Conservation (phyloP, 2,329 filamentous ascomycete genomes). For the Sclerotinia nivalis region DNA sequence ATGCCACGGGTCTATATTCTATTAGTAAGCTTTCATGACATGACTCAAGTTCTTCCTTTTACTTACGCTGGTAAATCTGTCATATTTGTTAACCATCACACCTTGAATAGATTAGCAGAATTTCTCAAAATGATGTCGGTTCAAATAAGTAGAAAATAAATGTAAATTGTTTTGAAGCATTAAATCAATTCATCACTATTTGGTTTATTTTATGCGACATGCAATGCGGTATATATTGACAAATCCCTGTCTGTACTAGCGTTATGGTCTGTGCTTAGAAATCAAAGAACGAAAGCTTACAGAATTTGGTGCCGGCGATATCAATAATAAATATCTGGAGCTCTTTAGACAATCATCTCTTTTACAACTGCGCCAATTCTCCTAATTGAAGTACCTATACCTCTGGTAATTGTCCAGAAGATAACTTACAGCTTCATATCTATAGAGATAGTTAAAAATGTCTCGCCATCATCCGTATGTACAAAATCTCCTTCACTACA, state of each 20-base stretch:
- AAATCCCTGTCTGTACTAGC: conserved; percentile 16
- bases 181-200: neutral
- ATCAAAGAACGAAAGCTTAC: conserved; percentile 24
- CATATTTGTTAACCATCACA: conserved; percentile 11
- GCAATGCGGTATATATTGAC: conserved; percentile 1
- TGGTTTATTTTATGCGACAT: neutral
- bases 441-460: conserved; percentile 30
- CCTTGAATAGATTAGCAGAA: conserved; percentile 16
- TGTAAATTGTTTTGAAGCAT: neutral
- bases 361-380: neutral
- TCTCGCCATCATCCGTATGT: conserved; percentile 66
- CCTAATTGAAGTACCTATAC: neutral
- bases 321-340: conserved; percentile 8
- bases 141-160: conserved; percentile 5
- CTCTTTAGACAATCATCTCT: neutral
- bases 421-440: conserved; percentile 10
- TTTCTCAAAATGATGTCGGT: neutral
- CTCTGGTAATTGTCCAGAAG: neutral
- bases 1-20: conserved; percentile 40
- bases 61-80: conserved; percentile 17
- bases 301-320: conserved; percentile 25
- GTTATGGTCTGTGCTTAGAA: conserved; percentile 31
- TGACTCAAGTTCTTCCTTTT: neutral
- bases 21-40: conserved; percentile 2
- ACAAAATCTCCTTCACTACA: conserved; percentile 6